These are phyloP conservation scores for Albifimbria verrucaria DNA, from an alignment of 2,329 filamentous ascomycete genomes.

Conservation along the genomic window DNA sequence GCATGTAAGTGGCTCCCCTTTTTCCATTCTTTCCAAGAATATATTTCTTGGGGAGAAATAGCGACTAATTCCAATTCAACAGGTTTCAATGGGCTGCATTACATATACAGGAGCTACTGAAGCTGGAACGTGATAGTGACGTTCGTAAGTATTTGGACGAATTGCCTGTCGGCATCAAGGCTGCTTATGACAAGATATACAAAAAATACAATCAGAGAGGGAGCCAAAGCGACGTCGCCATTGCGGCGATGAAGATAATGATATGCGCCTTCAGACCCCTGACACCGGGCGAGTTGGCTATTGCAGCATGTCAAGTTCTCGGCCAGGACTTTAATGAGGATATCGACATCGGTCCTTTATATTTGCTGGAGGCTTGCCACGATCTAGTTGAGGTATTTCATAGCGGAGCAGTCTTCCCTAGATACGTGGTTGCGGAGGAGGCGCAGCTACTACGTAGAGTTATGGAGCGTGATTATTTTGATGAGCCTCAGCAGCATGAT, in stretches of 20 bases:
- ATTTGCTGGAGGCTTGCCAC: slow-evolving; percentile 3
- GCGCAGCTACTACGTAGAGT: background rate
- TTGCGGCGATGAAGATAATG: slow-evolving; percentile 3
- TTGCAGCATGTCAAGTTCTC: slow-evolving; percentile 1
- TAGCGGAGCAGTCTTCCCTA: background rate
- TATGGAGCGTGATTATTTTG: background rate
- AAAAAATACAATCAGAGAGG: background rate
- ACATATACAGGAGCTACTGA: slow-evolving; percentile 10
- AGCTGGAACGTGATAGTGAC: slow-evolving; percentile 4
- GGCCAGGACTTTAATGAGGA: background rate
- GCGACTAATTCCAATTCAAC: background rate
- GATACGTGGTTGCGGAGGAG: background rate
- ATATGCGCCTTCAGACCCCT: background rate
- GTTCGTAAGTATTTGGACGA: slow-evolving; percentile 7
- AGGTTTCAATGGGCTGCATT: slow-evolving; percentile 18
- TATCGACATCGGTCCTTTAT: slow-evolving; percentile 4
- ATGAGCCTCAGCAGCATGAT: no score
- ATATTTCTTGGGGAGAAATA: background rate
- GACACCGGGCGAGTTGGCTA: slow-evolving; percentile 1
- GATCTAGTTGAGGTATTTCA: background rate
- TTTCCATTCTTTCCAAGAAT: no score
- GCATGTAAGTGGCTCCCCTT: slow-evolving; percentile 13
- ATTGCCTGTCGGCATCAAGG: slow-evolving; percentile 6
- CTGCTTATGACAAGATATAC: slow-evolving; percentile 12
- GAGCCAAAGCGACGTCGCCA: background rate